Conservation (phyloP, 2,329 filamentous ascomycete species). For the Diplodia sapinea region DNA sequence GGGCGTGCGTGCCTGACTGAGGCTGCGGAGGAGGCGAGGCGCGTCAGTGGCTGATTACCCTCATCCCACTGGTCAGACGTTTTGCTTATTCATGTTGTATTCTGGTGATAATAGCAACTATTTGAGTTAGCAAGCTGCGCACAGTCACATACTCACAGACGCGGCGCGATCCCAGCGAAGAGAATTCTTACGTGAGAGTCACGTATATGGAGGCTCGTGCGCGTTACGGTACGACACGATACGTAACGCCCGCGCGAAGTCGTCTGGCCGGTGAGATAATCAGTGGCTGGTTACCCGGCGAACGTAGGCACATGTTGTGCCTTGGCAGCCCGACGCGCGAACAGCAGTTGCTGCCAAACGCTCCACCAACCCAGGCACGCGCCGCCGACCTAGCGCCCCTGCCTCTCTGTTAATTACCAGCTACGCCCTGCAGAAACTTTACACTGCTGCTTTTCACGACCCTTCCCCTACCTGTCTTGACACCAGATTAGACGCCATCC, state of each 20-base stretch:
- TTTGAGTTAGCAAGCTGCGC: too few species aligned
- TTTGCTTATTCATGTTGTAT: too few species aligned
- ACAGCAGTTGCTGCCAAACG: slow-evolving; percentile 16
- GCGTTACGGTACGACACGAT: too few species aligned
- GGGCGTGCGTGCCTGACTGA: background rate
- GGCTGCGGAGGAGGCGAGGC: background rate
- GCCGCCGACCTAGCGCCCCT: slow-evolving; percentile 21
- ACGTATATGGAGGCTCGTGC: too few species aligned
- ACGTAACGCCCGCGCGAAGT: too few species aligned
- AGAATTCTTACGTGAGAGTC: too few species aligned
- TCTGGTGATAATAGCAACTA: too few species aligned
- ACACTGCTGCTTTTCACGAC: background rate
- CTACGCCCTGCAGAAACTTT: slow-evolving; percentile 18
- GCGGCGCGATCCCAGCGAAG: too few species aligned
- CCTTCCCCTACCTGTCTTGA: background rate
- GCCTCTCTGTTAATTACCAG: slow-evolving; percentile 26
- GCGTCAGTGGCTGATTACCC: background rate
- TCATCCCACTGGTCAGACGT: too few species aligned
- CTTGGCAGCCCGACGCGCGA: slow-evolving; percentile 11
- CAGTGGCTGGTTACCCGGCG: slow-evolving; percentile 24
- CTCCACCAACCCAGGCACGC: slow-evolving; percentile 26
- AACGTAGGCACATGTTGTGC: slow-evolving; percentile 25
- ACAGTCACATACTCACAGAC: too few species aligned
- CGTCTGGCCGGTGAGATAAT: too few species aligned
- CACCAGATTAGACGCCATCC: slow-evolving; percentile 1